Percentiles rank a stretch among this genome's conserved stretches.
These are phyloP conservation scores for Fremontodendron californicum DNA, from an alignment of 345 rosid species.

Conservation along the genomic window DNA sequence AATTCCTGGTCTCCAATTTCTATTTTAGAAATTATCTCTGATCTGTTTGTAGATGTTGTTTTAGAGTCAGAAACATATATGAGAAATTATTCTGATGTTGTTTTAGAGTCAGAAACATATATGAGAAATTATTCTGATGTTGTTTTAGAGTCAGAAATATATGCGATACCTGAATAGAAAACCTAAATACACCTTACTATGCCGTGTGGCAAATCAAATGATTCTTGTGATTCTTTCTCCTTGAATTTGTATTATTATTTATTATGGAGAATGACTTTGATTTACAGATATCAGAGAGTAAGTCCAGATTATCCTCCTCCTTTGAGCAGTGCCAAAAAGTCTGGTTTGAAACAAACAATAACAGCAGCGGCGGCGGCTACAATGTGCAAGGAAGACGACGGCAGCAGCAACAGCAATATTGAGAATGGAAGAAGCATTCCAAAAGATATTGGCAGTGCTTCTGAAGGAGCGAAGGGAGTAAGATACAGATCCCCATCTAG, in stretches of 20 bases:
- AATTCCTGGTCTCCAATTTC: too few relatives aligned
- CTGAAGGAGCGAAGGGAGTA: neutral
- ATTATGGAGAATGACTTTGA: neutral
- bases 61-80: too few relatives aligned
- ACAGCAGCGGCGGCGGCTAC: neutral
- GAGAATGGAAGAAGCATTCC: neutral
- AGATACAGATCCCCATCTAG: neutral
- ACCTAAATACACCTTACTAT: too few relatives aligned
- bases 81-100: too few relatives aligned
- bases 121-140: too few relatives aligned
- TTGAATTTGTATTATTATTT: too few relatives aligned
- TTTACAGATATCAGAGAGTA: neutral
- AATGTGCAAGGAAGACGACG: neutral
- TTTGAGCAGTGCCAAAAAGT: neutral
- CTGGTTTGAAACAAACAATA: neutral
- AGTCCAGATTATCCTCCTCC: neutral
- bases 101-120: too few relatives aligned
- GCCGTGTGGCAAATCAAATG: neutral
- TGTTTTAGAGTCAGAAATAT: neutral
- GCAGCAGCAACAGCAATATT: neutral
- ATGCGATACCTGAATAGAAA: neutral
- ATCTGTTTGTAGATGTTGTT: too few relatives aligned
- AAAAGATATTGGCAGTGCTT: neutral
- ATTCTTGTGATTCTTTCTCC: too few relatives aligned
- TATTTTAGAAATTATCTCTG: too few relatives aligned